Evolutionary conservation across 164 flowering plant species (phyloP), one percentile per base, ranked within the genome.

Genomic region (Vitis labrusca): DNA sequence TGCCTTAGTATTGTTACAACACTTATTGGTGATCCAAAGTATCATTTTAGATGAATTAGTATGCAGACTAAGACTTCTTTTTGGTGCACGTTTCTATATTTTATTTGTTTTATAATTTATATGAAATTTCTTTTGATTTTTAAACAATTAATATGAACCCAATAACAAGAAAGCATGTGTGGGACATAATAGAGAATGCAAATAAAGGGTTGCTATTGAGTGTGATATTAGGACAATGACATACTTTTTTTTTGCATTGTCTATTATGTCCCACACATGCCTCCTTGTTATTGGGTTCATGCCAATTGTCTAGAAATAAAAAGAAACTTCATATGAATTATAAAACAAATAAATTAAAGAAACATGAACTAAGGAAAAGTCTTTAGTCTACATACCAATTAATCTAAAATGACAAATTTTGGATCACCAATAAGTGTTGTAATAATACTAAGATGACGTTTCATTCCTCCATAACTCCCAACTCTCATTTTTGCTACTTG

Each of bases 101-200:
- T 49, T 8, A 56, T 65, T 37, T 17, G 13, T 2, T 10, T 17
- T 9, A 56, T 73, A 23, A 49, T 10, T 17, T 9, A 56, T 73
- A 23, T 54, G 49, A 49, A 59, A 29, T 52, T 29, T 65, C 56
- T 15, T 57, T 70, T 70, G 14, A 50, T 68, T 32, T 67, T 72
- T 90, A 96, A 98, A 96, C 97, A 5, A 96, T 97, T 17, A 97
- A 97, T 1, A 92, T 93, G 97, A 97, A 96, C 80, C 99, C 97
- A 71, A 87, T 96, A 62, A 88, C 97, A 37, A 80, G 98, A 59
- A 81, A 97, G 76, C 97, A 93, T 78, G 97, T 92, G 10, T 96
- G 99, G 97, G 97, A 93, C 82, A 90, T 96, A 67, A 96, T 96
- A 76, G 91, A 91, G 76, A 71, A 82, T 70, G 95, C 98, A 50